Evolutionary conservation across 192 early-diverging fungal genomes (phyloP).

Genomic region (Thamnidium elegans): DNA sequence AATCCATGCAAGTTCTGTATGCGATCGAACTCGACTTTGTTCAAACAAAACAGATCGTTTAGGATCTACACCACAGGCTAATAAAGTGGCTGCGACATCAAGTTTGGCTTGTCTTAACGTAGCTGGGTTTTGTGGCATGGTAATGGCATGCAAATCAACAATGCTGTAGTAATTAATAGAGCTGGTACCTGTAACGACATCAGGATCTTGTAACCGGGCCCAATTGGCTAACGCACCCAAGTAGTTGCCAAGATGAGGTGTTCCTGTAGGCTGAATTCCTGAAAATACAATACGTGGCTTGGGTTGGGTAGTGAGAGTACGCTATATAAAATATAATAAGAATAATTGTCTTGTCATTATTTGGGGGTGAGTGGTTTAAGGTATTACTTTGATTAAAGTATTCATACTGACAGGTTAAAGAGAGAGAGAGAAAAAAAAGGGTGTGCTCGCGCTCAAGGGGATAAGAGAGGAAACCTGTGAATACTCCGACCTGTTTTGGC

Average conservation of each 20-base stretch:
- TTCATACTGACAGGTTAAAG: no score
- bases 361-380: no score
- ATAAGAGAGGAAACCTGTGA: no score
- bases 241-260: constrained; percentile 93
- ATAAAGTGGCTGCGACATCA: constrained; percentile 72
- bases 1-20: constrained; percentile 84
- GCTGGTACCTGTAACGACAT: neutral
- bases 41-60: constrained; percentile 72
- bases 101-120: constrained; percentile 58
- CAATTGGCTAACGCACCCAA: constrained; percentile 87
- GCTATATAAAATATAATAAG: no score
- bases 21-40: constrained; percentile 75
- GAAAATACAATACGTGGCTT: constrained; percentile 58
- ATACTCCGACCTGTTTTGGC: no score
- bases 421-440: no score
- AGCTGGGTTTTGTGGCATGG: constrained; percentile 65
- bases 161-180: constrained; percentile 66
- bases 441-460: no score
- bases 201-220: constrained; percentile 65
- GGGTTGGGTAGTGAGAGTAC: neutral
- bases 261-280: constrained; percentile 93
- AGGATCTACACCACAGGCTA: constrained; percentile 86
- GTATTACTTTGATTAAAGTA: no score
- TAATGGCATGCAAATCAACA: constrained; percentile 91
- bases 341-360: no score